Percentiles rank a stretch among this genome's conserved stretches.
Evolutionary conservation across 2,329 filamentous ascomycete species (phyloP).

Genomic region (Diaporthe sp.): DNA sequence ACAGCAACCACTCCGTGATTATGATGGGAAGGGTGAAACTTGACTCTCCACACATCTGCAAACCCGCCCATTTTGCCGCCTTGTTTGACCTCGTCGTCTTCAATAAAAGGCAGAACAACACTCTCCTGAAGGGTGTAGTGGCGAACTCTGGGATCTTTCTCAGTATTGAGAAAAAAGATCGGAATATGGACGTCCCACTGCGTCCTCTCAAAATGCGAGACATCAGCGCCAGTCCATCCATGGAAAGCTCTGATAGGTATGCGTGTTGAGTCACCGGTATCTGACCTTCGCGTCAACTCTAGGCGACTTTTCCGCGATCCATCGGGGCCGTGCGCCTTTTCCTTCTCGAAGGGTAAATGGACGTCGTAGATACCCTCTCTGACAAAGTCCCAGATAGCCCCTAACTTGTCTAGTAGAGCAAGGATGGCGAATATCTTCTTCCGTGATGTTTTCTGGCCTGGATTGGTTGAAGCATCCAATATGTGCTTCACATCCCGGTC

Average conservation of each 20-base stretch:
- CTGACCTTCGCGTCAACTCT: not conserved
- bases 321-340: not conserved
- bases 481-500: not conserved
- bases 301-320: not conserved
- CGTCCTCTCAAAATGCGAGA: not conserved
- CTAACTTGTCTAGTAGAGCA: not conserved
- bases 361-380: not conserved
- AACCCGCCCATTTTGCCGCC: not conserved
- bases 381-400: not conserved
- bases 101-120: not conserved
- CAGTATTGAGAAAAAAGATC: not conserved
- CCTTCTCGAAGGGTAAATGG: not conserved
- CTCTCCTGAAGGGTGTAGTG: not conserved
- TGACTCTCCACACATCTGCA: constrained; percentile 6
- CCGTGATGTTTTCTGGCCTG: not conserved
- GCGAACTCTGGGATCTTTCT: not conserved
- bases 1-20: not conserved
- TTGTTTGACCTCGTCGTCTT: constrained; percentile 8
- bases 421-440: constrained; percentile 13
- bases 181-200: not conserved
- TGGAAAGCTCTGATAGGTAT: not conserved
- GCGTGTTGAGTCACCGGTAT: not conserved
- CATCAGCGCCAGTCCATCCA: not conserved
- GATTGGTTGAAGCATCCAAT: not conserved
- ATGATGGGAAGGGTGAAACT: constrained; percentile 4